Conservation (phyloP, 2,329 filamentous ascomycete species). For the Fusarium sp. region DNA sequence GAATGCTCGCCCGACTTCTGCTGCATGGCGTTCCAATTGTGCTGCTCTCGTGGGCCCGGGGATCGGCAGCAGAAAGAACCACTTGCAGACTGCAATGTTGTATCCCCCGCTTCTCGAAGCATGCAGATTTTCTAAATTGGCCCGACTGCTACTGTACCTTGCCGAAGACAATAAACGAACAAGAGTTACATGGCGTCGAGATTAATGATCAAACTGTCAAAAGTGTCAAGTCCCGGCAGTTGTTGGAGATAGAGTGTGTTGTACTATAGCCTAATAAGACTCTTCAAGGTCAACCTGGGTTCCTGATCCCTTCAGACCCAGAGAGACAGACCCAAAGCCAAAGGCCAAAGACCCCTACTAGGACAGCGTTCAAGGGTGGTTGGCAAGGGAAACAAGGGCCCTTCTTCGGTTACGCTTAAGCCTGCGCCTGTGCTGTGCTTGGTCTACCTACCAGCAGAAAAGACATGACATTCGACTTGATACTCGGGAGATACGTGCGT, state of each 20-base stretch:
- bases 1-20: neutral
- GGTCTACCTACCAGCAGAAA: neutral
- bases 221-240: conserved; percentile 25
- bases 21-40: conserved; percentile 36
- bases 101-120: conserved; percentile 42
- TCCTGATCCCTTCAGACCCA: conserved; percentile 10
- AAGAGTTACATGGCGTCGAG: neutral
- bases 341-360: conserved; percentile 18
- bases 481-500: conserved; percentile 18
- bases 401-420: conserved; percentile 25
- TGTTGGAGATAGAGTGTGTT: conserved; percentile 12
- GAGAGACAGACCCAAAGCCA: neutral
- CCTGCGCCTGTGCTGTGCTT: conserved; percentile 15
- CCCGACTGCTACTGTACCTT: neutral
- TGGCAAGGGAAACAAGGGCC: conserved; percentile 27
- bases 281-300: conserved; percentile 15
- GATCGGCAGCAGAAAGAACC: conserved; percentile 34
- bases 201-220: neutral
- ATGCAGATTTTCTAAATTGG: conserved; percentile 9
- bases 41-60: neutral
- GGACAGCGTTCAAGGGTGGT: conserved; percentile 32
- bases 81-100: neutral
- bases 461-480: conserved; percentile 6
- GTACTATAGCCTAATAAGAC: conserved; percentile 17
- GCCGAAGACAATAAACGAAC: neutral